phyloP scores from a whole-genome alignment of 202 grass and related monocot species.

The Panicum hallii region DNA sequence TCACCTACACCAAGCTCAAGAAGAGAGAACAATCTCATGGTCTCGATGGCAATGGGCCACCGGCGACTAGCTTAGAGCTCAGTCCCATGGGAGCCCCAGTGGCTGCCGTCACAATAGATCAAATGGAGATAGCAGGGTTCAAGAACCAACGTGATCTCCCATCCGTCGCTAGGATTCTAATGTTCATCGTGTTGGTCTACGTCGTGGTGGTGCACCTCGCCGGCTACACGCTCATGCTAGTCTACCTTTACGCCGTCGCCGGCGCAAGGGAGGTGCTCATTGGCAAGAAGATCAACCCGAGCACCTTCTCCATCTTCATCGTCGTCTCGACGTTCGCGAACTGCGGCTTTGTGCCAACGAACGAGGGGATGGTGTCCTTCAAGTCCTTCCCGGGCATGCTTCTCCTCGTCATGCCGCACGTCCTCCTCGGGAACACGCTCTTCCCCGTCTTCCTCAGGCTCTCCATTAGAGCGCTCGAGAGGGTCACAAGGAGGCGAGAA shows the following conservation, averaged over 20 bases:
- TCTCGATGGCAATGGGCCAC: background rate
- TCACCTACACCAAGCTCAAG: constrained; percentile 46
- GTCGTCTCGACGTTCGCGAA: constrained; percentile 72
- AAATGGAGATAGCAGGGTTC: constrained; percentile 48
- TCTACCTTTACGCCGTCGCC: constrained; percentile 53
- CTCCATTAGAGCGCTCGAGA: constrained; percentile 44
- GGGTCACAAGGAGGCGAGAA: constrained; percentile 43
- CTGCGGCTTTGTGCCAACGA: constrained; percentile 76
- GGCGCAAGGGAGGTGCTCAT: constrained; percentile 46
- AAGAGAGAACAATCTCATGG: background rate
- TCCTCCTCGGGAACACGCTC: constrained; percentile 77
- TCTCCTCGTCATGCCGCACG: constrained; percentile 53
- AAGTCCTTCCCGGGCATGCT: constrained; percentile 66
- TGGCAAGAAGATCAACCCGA: constrained; percentile 53
- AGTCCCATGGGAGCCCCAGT: background rate
- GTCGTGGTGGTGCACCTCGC: constrained; percentile 45
- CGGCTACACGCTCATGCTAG: constrained; percentile 57
- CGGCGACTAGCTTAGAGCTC: constrained; percentile 36
- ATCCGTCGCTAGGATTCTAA: constrained; percentile 29
- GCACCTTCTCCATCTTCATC: constrained; percentile 73
- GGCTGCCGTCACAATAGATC: background rate
- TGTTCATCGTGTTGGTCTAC: constrained; percentile 60
- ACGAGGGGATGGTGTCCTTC: constrained; percentile 80
- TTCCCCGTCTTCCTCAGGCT: constrained; percentile 64
- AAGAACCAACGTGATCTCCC: background rate